Percentiles rank a stretch among this genome's conserved stretches.
These are phyloP conservation scores for Cladophialophora exuberans DNA, from an alignment of 2,329 filamentous ascomycete genomes.

Conservation along the genomic window DNA sequence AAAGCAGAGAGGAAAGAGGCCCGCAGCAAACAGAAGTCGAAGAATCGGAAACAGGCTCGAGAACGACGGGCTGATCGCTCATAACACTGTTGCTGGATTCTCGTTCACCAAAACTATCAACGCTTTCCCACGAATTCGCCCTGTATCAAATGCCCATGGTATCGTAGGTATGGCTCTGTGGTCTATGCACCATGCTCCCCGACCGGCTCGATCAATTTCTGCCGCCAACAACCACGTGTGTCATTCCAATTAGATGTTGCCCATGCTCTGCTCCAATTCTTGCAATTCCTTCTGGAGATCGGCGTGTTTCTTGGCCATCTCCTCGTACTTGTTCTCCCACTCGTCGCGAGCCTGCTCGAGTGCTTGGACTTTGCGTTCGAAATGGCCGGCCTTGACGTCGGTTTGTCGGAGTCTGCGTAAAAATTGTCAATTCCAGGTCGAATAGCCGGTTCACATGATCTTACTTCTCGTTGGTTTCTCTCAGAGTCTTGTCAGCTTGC, in stretches of 20 bases:
- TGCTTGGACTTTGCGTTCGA: conserved; percentile 98
- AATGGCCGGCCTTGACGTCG: conserved; percentile 98
- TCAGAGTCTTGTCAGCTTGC: conserved; percentile 91
- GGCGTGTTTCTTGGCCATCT: conserved; percentile 89
- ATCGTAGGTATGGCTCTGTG: conserved; percentile 28
- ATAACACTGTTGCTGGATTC: conserved; percentile 28
- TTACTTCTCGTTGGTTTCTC: conserved; percentile 98
- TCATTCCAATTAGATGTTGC: conserved; percentile 73
- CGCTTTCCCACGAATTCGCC: conserved; percentile 17
- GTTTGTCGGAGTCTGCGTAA: conserved; percentile 85
- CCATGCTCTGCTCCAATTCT: conserved; percentile 87
- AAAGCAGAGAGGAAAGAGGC: conserved; percentile 75
- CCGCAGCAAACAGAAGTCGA: conserved; percentile 65
- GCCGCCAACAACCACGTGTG: conserved; percentile 8
- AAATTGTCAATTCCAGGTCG: not conserved
- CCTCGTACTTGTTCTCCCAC: conserved; percentile 98
- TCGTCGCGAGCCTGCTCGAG: conserved; percentile 88
- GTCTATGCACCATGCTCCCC: conserved; percentile 26
- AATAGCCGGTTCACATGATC: conserved; percentile 45
- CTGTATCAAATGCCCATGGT: conserved; percentile 30
- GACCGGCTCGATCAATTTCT: conserved; percentile 17
- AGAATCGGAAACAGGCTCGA: conserved; percentile 72
- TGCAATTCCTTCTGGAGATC: conserved; percentile 86
- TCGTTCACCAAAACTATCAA: conserved; percentile 24
- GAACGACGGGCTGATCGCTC: conserved; percentile 46